Evolutionary conservation across 2,329 filamentous ascomycete genomes (phyloP), one percentile per base, ranked within the genome.

Genomic region (Colletotrichum musicola): DNA sequence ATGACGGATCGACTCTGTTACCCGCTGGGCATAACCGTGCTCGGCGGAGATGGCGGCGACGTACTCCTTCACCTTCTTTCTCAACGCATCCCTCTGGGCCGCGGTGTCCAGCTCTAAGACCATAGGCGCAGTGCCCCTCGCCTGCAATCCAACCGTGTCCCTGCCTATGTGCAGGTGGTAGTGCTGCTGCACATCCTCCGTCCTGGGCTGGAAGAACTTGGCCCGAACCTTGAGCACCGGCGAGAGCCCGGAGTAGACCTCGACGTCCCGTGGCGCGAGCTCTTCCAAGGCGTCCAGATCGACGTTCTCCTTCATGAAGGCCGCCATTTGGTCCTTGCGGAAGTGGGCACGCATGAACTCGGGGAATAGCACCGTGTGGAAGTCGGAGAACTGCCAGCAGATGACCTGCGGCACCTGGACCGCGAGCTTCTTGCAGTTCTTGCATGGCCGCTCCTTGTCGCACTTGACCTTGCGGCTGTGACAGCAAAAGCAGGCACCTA

Each of bases 331-430:
- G 2, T 87, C 84, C 71, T 83, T 85, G 53, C 76, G 77, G 68
- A 89, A 82, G 73, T 89, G 87, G 0, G 74, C 74, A 6, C 86
- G 80, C 42, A 88, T 83, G 64, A 88, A 83, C 9, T 78, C 78
- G 4, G 87, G 87, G 64, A 89, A 88, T 27, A 89, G 73, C 2
- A 85, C 80, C 0, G 80, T 79, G 7, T 85, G 69, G 68, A 89
- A 89, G 73, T 89, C 86, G 47, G 82, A 80, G 68, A 89, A 89
- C 74, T 86, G 85, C 87, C 87, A 89, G 77, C 87, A 89, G 25
- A 89, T 80, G 20, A 86, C 82, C 72, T 87, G 84, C 1, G 86
- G 86, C 14, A 88, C 80, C 57, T 82, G 77, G 2, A 80, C 74
- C 61, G 82, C 81, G 61, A 88, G 81, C 75, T 86, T 86, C 72